Base-by-base conservation (phyloP, 352 stramenopile species). In the Elongisporangium senticosum region DNA sequence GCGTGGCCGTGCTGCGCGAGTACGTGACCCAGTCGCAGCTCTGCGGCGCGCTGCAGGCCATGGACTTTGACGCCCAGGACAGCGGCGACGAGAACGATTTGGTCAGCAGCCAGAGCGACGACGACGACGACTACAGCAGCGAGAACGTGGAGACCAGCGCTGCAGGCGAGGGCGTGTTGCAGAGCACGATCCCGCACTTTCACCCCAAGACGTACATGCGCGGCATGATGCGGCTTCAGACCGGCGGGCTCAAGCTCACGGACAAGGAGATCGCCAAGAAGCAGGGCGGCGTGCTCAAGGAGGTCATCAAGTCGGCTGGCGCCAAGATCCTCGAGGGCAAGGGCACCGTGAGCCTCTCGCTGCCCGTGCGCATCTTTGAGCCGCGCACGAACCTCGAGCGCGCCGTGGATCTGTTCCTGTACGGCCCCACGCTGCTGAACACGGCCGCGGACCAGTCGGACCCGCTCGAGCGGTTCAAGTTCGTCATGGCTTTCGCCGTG, bases 211-310 rank as follows among this genome's bases (percentile, higher is more conserved):
- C 76, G 28, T 94, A 92, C 67, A 89, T 94, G 73, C 82, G 80
- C 43, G 77, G 79, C 22, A 91, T 94, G 82, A 74, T 85, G 65
- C 79, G 79, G 37, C 59, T 91, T 21, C 79, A 82, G 3, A 86
- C 77, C 4, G 85, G 85, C 55, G 85, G 82, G 0, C 56, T 94
- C 7, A 94, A 94, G 62, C 62, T 94, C 1, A 83, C 89, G 51
- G 85, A 94, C 61, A 94, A 94, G 65, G 82, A 94, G 49, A 67
- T 92, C 23, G 82, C 81, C 3, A 94, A 92, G 65, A 94, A 94
- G 64, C 85, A 94, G 54, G 71, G 82, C 58, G 85, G 85, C 8
- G 85, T 94, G 60, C 67, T 94, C 17, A 92, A 92, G 69, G 85
- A 94, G 50, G 82, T 94, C 49, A 90, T 94, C 58, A 92, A 92